Evolutionary conservation across 2,329 filamentous ascomycete genomes (phyloP), one percentile per base, ranked within the genome.

Genomic region (Cladosporium halotolerans): DNA sequence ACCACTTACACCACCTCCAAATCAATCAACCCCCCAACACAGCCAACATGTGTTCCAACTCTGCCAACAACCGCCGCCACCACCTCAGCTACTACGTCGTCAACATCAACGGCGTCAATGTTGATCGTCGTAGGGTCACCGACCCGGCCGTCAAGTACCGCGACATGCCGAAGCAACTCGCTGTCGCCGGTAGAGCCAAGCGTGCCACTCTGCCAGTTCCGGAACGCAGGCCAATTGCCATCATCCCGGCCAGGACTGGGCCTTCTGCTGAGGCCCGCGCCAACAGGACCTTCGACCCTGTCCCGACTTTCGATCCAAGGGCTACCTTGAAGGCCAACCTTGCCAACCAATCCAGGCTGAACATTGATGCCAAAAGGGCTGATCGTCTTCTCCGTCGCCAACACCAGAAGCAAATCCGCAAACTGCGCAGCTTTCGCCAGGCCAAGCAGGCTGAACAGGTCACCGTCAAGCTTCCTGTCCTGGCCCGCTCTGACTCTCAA

Each of bases 21-120:
- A n/a, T 11, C 34, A 34, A n/a, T 16, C 14, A 28, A 11, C 42
- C 13, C 14, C 10, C 31, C 47, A 34, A 11, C 38, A 28, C 38
- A 43, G n/a, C 34, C 28, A 42, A 34, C 38, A 42, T 41, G 38
- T 42, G 46, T 28, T 49, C 38, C 19, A 49, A 40, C 46, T 41
- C 31, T n/a, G 32, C 18, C 36, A 41, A 40, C 46, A 49, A 49
- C 38, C 23, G 46, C 23, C 23, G 19, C 28, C 13, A 41, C 36
- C n/a, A 3, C 23, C 11, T 40, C 36, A 9, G 2, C 46, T 41
- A 32, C 34, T 39, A 47, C 31, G 41, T 43, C 9, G 41, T 23
- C 6, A 23, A 10, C 7, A n/a, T 47, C 8, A n/a, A 40, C 8
- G 33, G 18, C 7, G 18, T 28, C 19, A 31, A 7, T 18, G 34